Evolutionary conservation across 2,329 filamentous ascomycete genomes (phyloP), one percentile per base, ranked within the genome.

Genomic region (Fusarium sp.): DNA sequence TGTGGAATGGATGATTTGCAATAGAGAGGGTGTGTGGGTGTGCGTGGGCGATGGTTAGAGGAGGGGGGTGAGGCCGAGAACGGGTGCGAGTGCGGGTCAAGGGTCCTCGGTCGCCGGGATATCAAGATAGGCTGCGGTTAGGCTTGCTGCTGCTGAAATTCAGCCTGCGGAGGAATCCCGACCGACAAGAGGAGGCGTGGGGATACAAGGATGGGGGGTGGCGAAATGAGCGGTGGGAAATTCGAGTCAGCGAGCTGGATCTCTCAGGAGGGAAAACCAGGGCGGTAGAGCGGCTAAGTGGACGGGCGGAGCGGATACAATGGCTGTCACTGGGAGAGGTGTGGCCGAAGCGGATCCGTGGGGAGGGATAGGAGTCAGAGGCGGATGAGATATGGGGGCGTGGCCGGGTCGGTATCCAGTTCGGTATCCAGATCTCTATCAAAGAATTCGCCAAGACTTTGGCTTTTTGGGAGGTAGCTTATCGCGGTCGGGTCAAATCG

Each of bases 101-200:
- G 67, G 63, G 67, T 67, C 57, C 62, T 63, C 58, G 56, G 63
- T 64, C 53, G 59, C 61, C 54, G 60, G 66, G 64, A 67, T 62
- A 45, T 54, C 64, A 43, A 63, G 53, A 54, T 60, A 44, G 49
- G 34, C 57, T 33, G 43, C 46, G 40, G 36, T 60, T 55, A 54
- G 55, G 59, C 59, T 62, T 43, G 33, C 61, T 57, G 47, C 57
- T 60, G 46, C 19, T 63, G 60, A 43, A 26, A 38, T 59, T 44
- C 55, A 61, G 57, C 53, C 40, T 59, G 54, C 21, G 54, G 49
- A 60, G 33, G 58, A 55, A 46, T 70, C 44, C 65, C 65, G 65
- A 68, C 42, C 43, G 59, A 50, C 17, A 42, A 15, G 49, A 36
- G 28, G 36, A 42, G 46, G 58, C 36, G 54, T 56, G 33, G 24